These are phyloP conservation scores for Ogataea salicorniae DNA, from an alignment of 805 yeast genomes.

Conservation along the genomic window DNA sequence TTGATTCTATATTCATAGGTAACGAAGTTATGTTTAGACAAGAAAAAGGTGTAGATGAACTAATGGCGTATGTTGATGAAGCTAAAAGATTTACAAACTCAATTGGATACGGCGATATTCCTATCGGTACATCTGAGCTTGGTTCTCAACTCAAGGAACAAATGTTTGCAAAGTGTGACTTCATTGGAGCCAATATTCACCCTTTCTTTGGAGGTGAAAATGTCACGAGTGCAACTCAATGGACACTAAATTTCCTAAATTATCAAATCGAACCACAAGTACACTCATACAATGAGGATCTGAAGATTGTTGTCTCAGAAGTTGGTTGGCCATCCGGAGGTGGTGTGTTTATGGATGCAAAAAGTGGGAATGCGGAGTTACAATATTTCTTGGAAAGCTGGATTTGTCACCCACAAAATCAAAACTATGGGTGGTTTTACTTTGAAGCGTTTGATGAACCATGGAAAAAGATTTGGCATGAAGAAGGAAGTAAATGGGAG, in stretches of 20 bases:
- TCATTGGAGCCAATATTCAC: slow-evolving; percentile 59
- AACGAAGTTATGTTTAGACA: slow-evolving; percentile 56
- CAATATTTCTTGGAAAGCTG: slow-evolving; percentile 47
- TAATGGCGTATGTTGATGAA: slow-evolving; percentile 38
- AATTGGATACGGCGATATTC: slow-evolving; percentile 34
- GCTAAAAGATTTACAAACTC: slow-evolving; percentile 35
- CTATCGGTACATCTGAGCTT: slow-evolving; percentile 60
- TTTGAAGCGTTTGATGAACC: slow-evolving; percentile 74
- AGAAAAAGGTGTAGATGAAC: slow-evolving; percentile 36
- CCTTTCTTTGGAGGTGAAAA: slow-evolving; percentile 61
- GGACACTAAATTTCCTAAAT: slow-evolving; percentile 47
- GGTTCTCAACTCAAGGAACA: slow-evolving; percentile 41
- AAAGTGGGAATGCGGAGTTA: slow-evolving; percentile 40
- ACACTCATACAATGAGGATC: slow-evolving; percentile 16
- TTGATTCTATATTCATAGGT: slow-evolving; percentile 54
- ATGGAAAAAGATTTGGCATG: slow-evolving; percentile 54
- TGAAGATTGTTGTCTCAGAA: slow-evolving; percentile 47
- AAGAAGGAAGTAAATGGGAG: slow-evolving; percentile 51
- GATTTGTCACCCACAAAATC: slow-evolving; percentile 40
- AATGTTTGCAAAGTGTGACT: slow-evolving; percentile 42
- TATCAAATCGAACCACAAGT: slow-evolving; percentile 38
- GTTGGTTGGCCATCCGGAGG: slow-evolving; percentile 73
- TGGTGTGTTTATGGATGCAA: slow-evolving; percentile 41
- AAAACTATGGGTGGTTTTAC: slow-evolving; percentile 47
- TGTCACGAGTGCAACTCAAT: slow-evolving; percentile 42